Percentiles rank a stretch among this genome's conserved stretches.
Evolutionary conservation across 441 rosid species (phyloP).

Genomic region (Bruguiera hainesii): DNA sequence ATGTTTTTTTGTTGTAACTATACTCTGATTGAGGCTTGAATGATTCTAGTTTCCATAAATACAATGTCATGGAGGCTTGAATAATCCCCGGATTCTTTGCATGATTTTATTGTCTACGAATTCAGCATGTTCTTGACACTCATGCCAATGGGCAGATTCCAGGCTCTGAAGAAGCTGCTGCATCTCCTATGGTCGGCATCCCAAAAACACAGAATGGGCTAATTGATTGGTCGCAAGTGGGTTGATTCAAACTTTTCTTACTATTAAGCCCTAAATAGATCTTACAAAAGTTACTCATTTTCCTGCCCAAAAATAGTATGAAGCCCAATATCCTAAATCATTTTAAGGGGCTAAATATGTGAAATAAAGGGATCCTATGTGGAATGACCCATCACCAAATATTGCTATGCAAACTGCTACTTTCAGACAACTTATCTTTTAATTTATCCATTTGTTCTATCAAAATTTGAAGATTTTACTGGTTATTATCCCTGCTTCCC

Average conservation of each 20-base stretch:
- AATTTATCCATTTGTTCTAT: no score
- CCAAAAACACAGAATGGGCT: constrained; percentile 75
- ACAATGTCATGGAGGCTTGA: neutral
- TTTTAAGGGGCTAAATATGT: neutral
- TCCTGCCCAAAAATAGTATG: neutral
- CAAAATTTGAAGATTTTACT: no score
- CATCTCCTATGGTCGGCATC: constrained; percentile 53
- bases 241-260: constrained; percentile 12
- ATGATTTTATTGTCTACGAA: neutral
- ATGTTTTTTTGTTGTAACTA: no score
- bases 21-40: no score
- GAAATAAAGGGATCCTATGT: no score
- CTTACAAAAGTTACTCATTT: neutral
- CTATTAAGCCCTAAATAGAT: neutral
- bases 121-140: neutral
- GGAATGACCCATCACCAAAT: no score
- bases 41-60: no score
- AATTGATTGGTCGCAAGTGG: constrained; percentile 91
- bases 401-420: no score
- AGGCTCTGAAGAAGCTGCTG: constrained; percentile 51
- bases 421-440: no score
- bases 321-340: neutral
- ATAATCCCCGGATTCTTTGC: neutral
- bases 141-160: constrained; percentile 59
- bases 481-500: no score